Evolutionary conservation across 2,329 filamentous ascomycete species (phyloP).

Genomic region (Monosporascus sp.): DNA sequence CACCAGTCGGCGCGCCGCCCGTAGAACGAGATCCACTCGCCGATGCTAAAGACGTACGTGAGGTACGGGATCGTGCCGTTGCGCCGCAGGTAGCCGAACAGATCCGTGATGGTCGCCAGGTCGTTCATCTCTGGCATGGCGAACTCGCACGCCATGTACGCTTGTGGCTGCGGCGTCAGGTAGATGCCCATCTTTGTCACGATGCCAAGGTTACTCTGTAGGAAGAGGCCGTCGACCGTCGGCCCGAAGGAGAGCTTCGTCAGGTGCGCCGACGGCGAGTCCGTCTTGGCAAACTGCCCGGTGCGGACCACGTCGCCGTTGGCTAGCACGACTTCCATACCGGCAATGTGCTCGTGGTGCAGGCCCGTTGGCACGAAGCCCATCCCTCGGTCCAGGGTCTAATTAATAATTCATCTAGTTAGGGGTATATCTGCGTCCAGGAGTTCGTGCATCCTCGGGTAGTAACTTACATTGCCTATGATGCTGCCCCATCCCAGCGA

Average conservation of each 20-base stretch:
- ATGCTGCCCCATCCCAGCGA: slow-evolving; percentile 46
- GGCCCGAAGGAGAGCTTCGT: slow-evolving; percentile 37
- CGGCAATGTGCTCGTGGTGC: slow-evolving; percentile 40
- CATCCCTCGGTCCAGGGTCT: slow-evolving; percentile 40
- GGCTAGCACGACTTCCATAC: slow-evolving; percentile 40
- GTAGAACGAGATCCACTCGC: slow-evolving; percentile 40
- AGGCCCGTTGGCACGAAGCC: slow-evolving; percentile 31
- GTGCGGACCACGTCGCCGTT: slow-evolving; percentile 39
- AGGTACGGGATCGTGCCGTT: slow-evolving; percentile 37
- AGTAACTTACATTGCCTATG: slow-evolving; percentile 37
- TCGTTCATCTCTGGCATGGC: slow-evolving; percentile 41
- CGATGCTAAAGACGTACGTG: slow-evolving; percentile 40
- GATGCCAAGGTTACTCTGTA: slow-evolving; percentile 49
- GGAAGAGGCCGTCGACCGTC: slow-evolving; percentile 43
- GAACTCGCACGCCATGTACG: slow-evolving; percentile 42
- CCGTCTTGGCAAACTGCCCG: slow-evolving; percentile 37
- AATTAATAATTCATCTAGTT: too few relatives aligned
- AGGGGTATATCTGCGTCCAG: too few relatives aligned
- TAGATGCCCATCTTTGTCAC: slow-evolving; percentile 51
- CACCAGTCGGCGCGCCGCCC: slow-evolving; percentile 39
- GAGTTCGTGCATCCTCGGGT: too few relatives aligned
- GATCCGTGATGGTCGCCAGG: slow-evolving; percentile 38
- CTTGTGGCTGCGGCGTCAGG: slow-evolving; percentile 35
- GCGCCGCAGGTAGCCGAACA: slow-evolving; percentile 38
- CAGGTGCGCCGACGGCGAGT: slow-evolving; percentile 33